phyloP scores from a whole-genome alignment of 129 eudicot genomes.

The Lactuca saligna region DNA sequence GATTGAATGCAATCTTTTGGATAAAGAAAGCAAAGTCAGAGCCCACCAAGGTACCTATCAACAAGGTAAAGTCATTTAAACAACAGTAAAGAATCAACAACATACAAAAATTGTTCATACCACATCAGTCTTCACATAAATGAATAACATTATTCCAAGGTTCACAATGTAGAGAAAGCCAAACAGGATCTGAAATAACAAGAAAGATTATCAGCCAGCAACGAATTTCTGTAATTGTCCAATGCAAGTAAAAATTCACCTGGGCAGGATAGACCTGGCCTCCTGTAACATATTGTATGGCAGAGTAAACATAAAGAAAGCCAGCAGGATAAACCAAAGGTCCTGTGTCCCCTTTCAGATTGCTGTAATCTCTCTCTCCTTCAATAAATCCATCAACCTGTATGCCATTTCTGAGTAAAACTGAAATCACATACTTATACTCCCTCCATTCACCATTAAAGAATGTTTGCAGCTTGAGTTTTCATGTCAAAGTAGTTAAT shows the following conservation, averaged over 20 bases:
- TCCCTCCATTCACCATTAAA: not conserved
- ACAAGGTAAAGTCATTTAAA: not conserved
- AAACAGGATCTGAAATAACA: conserved; percentile 66
- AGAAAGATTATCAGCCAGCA: conserved; percentile 12
- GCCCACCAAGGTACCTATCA: conserved; percentile 99
- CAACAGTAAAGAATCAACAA: no score
- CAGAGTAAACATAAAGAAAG: conserved; percentile 78
- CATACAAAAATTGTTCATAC: conserved; percentile 39
- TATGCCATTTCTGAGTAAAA: conserved; percentile 10
- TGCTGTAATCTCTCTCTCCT: conserved; percentile 88
- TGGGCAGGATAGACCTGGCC: conserved; percentile 78
- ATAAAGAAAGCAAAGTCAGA: conserved; percentile 72
- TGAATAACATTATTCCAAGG: conserved; percentile 70
- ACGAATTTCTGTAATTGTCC: not conserved
- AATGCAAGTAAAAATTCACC: conserved; percentile 37
- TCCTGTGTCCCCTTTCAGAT: conserved; percentile 91
- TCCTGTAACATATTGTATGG: conserved; percentile 72
- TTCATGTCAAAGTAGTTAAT: not conserved
- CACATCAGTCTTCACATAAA: conserved; percentile 91
- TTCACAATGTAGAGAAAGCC: conserved; percentile 78
- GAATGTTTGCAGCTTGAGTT: not conserved
- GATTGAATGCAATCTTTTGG: conserved; percentile 87
- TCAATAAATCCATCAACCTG: conserved; percentile 75
- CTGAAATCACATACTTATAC: not conserved
- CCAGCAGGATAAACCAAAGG: conserved; percentile 98